Evolutionary conservation across 768 basidiomycete genomes (phyloP).

Genomic region (Amanita inopinata): DNA sequence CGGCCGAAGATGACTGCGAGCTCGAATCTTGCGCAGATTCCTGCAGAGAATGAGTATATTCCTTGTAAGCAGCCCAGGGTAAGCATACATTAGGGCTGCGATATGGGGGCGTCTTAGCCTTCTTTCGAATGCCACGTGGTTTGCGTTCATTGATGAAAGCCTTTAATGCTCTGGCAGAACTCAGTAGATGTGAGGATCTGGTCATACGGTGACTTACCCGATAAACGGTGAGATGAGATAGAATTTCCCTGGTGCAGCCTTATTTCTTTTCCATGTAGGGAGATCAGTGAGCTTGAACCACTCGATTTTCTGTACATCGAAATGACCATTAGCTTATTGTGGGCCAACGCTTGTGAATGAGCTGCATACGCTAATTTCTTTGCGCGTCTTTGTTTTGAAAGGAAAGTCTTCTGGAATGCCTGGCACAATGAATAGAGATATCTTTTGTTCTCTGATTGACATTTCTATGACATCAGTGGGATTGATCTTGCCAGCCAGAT

Average conservation of each 20-base stretch:
- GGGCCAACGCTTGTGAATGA: background rate
- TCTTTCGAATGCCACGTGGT: slow-evolving; percentile 37
- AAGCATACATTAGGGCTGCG: slow-evolving; percentile 8
- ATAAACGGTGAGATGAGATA: slow-evolving; percentile 96
- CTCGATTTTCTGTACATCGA: slow-evolving; percentile 81
- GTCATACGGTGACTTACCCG: slow-evolving; percentile 34
- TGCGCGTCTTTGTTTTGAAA: slow-evolving; percentile 91
- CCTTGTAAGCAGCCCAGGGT: slow-evolving; percentile 6
- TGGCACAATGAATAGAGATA: slow-evolving; percentile 85
- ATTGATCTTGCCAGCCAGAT: slow-evolving; percentile 59
- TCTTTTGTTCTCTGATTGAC: slow-evolving; percentile 82
- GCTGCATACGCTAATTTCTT: slow-evolving; percentile 86
- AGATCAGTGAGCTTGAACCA: slow-evolving; percentile 90
- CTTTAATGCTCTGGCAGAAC: slow-evolving; percentile 42
- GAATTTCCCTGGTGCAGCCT: slow-evolving; percentile 65
- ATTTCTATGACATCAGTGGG: slow-evolving; percentile 69
- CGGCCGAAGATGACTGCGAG: slow-evolving; percentile 53
- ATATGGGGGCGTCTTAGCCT: slow-evolving; percentile 15
- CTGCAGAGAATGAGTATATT: slow-evolving; percentile 14
- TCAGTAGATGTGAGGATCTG: slow-evolving; percentile 10
- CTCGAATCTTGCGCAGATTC: slow-evolving; percentile 51
- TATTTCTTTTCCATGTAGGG: slow-evolving; percentile 86
- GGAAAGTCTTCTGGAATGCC: slow-evolving; percentile 80
- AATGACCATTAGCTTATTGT: no score
- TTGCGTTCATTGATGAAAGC: slow-evolving; percentile 57